Evolutionary conservation across 2,329 filamentous ascomycete species (phyloP).

Genomic region (Zymoseptoria ardabiliae): DNA sequence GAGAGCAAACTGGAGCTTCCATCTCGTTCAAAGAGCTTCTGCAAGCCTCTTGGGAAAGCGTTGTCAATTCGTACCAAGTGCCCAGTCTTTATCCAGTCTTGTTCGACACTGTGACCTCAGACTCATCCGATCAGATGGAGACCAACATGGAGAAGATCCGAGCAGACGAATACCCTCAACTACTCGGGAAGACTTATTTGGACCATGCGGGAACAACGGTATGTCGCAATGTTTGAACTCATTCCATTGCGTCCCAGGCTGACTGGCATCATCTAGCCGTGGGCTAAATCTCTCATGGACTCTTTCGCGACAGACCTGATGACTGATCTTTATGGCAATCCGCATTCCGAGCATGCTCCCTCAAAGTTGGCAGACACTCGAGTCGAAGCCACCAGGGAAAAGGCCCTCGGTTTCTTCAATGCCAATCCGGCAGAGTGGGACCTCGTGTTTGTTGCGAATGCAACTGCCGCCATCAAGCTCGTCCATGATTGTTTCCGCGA

Average conservation of each 20-base stretch:
- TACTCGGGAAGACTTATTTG: conserved; percentile 51
- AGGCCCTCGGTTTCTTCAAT: conserved; percentile 69
- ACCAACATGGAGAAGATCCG: conserved; percentile 40
- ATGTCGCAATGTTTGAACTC: background rate
- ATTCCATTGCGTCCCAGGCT: background rate
- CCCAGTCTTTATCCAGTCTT: background rate
- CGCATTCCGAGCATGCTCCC: conserved; percentile 74
- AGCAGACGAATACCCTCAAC: conserved; percentile 40
- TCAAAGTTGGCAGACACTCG: conserved; percentile 68
- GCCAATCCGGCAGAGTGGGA: conserved; percentile 76
- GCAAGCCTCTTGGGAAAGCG: background rate
- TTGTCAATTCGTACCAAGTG: background rate
- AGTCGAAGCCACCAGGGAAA: conserved; percentile 68
- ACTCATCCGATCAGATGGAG: conserved; percentile 19
- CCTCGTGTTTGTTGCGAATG: conserved; percentile 81
- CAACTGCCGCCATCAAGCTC: conserved; percentile 81
- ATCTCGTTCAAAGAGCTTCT: background rate
- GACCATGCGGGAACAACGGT: conserved; percentile 82
- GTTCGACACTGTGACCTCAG: background rate
- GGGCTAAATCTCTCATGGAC: conserved; percentile 72
- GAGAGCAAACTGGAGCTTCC: background rate
- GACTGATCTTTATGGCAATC: conserved; percentile 74
- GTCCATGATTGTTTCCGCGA: conserved; percentile 70
- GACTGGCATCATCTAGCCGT: conserved; percentile 35
- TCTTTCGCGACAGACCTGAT: conserved; percentile 69